Base-by-base conservation (phyloP, 352 stramenopile species). In the Elongisporangium senticosum region DNA sequence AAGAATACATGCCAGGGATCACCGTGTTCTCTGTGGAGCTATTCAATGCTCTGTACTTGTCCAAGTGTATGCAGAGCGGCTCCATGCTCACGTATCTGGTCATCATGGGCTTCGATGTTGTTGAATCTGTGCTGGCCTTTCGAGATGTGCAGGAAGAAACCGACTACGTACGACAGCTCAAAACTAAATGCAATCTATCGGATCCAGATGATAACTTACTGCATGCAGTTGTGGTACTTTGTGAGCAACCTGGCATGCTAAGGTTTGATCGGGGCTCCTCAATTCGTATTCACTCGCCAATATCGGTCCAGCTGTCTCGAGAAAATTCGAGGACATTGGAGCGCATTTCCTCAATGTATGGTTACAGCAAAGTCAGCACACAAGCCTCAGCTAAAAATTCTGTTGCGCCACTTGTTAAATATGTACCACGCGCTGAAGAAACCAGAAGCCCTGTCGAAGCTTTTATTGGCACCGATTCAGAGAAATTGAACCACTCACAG, bases 1-100 rank as follows among this genome's bases (percentile, higher is more conserved):
- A 66, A 37, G 71, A 79, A 23, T 64, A 55, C 19, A 51, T 74
- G 10, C 59, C 61, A 2, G 51, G 47, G 19, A 53, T 57, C 0
- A 55, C 68, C 7, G 56, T 74, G 0, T 72, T 76, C 26, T 62
- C 60, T 2, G 53, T 71, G 7, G 69, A 70, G 17, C 7, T 71
- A 1, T 72, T 71, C 50, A 70, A 68, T 40, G 63, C 68, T 1
- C 54, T 79, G 4, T 75, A 72, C 20, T 58, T 70, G 7, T 63
- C 58, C 0, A 70, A 64, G 19, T 76, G 64, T 49, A 72, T 76
- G 71, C 68, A 74, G 58, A 68, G 51, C 20, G 26, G 65, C 1
- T 55, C 53, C 0, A 73, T 67, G 15, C 64, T 63, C 1, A 73
- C 59, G 8, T 17, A 52, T 5, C 4, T 67, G 7, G n/a, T 70